A percentile compares a stretch with the other conserved stretches of the same genome.
Conservation (phyloP, 345 rosid genomes). For the Syzygium oleosum region DNA sequence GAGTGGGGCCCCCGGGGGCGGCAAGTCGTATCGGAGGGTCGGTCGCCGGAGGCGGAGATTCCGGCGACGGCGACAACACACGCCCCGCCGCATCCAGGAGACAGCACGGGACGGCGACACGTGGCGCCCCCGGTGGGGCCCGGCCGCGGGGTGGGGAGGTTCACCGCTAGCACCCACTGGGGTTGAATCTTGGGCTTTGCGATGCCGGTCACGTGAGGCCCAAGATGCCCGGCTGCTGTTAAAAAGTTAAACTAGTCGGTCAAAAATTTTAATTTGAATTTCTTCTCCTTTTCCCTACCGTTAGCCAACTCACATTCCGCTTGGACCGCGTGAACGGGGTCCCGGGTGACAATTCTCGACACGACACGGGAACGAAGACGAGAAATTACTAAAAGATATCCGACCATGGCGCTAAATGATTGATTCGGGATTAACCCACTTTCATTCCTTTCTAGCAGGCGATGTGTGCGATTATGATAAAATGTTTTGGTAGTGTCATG, state of each 20-base stretch:
- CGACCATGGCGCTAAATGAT: neutral
- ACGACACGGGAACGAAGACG: neutral
- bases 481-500: neutral
- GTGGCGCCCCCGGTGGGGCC: neutral
- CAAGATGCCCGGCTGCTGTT: conserved; percentile 61
- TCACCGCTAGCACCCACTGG: neutral
- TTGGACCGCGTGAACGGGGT: neutral
- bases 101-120: conserved; percentile 22
- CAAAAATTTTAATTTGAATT: neutral
- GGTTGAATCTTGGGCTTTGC: conserved; percentile 20
- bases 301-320: neutral
- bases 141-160: neutral
- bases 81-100: conserved; percentile 40
- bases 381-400: neutral
- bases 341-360: neutral
- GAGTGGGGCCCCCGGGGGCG: neutral
- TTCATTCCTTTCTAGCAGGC: neutral
- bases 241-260: neutral
- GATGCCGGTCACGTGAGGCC: conserved; percentile 63
- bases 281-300: neutral
- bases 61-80: conserved; percentile 7
- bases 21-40: neutral
- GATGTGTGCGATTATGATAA: neutral
- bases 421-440: neutral
- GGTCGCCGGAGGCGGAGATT: conserved; percentile 1